Base-by-base conservation (phyloP, 768 basidiomycete species). In the Rickenella mellea region DNA sequence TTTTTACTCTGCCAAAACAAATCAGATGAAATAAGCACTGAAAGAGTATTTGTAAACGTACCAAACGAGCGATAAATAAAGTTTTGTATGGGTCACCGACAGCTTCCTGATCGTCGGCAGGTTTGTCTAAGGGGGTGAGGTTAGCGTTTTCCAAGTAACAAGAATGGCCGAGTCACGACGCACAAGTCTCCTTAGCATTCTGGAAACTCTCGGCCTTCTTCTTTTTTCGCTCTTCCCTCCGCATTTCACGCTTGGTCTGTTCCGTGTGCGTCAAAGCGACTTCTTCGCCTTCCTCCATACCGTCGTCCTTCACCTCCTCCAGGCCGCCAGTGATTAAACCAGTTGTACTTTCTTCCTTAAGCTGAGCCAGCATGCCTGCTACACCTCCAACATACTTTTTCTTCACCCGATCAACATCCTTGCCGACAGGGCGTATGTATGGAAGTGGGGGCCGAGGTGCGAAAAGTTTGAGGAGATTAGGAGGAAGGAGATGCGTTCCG, bases 1-100 rank as follows among this genome's bases (percentile, higher is more conserved):
- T 68, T 79, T 68, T 93, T 94, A 52, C 92, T 87, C 92, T 97
- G 55, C 29, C 46, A 43, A 29, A 43, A 51, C 39, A 46, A 37
- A 42, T 49, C 26, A 26, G 5, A 29, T 28, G 5, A 3, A 14
- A 39, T 42, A 45, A 37, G 41, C 12, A 42, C 11, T 19, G 28
- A 15, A 17, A 36, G 22, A 21, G 41, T 6, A 11, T 15, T 41
- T 14, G 29, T 14, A 10, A 4, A 60, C 68, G 27, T 56, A 93
- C 92, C 58, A 99, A 65, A 51, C 92, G 82, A 26, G 93, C 85
- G 48, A 98, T 91, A 62, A 99, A 99, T 19, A 99, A 70, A 0
- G 96, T 98, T 61, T 98, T 98, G 68, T 97, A 99, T 3, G 96
- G 96, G 56, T 99, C 96, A 2, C 96, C 96, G 30, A 83, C 71